These are phyloP conservation scores for Yamadazyma buinensis DNA, from an alignment of 1,139 yeast species.

Conservation along the genomic window DNA sequence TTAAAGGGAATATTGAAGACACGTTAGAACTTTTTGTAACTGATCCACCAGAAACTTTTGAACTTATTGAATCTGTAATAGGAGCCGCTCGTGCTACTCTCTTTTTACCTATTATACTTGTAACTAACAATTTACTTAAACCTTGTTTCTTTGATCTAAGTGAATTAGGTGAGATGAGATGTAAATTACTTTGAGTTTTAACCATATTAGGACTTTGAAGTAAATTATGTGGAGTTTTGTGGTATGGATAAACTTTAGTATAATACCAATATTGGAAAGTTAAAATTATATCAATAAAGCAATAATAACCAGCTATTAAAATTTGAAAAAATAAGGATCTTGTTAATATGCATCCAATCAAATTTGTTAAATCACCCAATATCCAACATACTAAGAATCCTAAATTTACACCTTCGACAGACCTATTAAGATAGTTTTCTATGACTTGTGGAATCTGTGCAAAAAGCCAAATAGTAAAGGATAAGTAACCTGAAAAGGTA, in stretches of 20 bases:
- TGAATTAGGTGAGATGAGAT: slow-evolving; percentile 4
- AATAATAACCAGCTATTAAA: slow-evolving; percentile 63
- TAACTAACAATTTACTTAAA: slow-evolving; percentile 6
- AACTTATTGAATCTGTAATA: not conserved
- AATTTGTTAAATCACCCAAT: slow-evolving; percentile 74
- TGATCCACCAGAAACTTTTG: no score
- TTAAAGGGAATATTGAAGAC: no score
- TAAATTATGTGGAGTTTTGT: slow-evolving; percentile 21
- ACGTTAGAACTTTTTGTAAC: no score
- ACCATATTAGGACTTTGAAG: slow-evolving; percentile 23
- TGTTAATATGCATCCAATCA: slow-evolving; percentile 72
- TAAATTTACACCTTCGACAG: slow-evolving; percentile 81
- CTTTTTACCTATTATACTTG: slow-evolving; percentile 10
- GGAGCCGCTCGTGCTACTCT: slow-evolving; percentile 7
- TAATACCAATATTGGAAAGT: slow-evolving; percentile 50
- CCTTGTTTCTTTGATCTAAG: not conserved
- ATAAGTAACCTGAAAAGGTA: slow-evolving; percentile 19
- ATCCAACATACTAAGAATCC: slow-evolving; percentile 71
- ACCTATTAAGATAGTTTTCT: slow-evolving; percentile 65
- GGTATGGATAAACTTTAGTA: slow-evolving; percentile 19
- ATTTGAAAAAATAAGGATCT: slow-evolving; percentile 74
- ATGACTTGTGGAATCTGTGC: slow-evolving; percentile 85
- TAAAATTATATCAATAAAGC: slow-evolving; percentile 67
- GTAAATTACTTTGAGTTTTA: slow-evolving; percentile 5
- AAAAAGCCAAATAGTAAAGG: slow-evolving; percentile 58